phyloP scores from a whole-genome alignment of 2,329 filamentous ascomycete genomes.

The Claviceps capensis region DNA sequence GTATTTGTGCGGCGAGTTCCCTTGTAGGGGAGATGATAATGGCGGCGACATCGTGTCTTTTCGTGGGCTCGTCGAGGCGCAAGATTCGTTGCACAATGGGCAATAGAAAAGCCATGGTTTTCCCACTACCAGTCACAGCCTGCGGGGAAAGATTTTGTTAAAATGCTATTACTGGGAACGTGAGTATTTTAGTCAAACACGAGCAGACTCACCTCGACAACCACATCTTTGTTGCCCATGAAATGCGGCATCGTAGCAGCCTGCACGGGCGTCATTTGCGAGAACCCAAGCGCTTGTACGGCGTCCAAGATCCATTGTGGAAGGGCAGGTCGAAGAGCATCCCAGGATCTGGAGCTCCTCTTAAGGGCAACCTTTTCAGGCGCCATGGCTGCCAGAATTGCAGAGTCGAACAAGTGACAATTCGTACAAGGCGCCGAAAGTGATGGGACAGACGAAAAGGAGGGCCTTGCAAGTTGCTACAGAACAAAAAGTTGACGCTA shows the following conservation, averaged over 20 bases:
- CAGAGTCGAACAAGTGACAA: background rate
- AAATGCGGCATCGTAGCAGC: conserved; percentile 82
- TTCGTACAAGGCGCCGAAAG: too few species aligned
- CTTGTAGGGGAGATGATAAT: conserved; percentile 86
- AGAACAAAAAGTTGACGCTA: conserved; percentile 5
- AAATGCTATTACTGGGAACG: background rate
- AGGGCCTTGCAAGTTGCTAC: too few species aligned
- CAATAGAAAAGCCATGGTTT: conserved; percentile 76
- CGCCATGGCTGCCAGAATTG: conserved; percentile 14
- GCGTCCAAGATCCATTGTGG: conserved; percentile 70
- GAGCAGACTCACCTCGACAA: conserved; percentile 52
- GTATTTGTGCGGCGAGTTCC: conserved; percentile 83
- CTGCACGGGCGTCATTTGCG: conserved; percentile 87
- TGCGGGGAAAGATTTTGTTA: conserved; percentile 14
- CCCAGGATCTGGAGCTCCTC: conserved; percentile 35
- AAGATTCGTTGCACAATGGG: conserved; percentile 74
- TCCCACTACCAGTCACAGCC: conserved; percentile 83
- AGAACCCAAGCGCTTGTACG: conserved; percentile 71
- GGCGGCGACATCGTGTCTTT: conserved; percentile 78
- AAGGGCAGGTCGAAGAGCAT: conserved; percentile 24
- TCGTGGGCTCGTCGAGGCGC: conserved; percentile 66
- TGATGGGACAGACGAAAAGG: too few species aligned
- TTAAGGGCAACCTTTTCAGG: conserved; percentile 21
- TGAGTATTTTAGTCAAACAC: background rate
- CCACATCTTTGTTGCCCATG: conserved; percentile 79